Evolutionary conservation across 257 asterid species (phyloP), one percentile per base, ranked within the genome.

Genomic region (Primulina tabacum): DNA sequence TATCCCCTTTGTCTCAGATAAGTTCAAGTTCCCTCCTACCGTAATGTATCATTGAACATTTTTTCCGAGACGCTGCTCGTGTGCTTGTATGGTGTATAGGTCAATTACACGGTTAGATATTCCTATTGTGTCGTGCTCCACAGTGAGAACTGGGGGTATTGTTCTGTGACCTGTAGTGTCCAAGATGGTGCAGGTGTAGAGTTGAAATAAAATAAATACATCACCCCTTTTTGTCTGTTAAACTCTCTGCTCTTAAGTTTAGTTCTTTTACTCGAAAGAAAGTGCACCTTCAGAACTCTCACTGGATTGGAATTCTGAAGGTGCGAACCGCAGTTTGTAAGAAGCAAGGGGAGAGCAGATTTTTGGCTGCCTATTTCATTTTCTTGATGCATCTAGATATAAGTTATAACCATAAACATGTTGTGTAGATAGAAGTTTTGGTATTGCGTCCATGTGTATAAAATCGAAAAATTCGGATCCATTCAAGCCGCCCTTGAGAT

Each of bases 1-100:
- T 17, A 82, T 94, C 56, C 99, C 97, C 6, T 94, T 91, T 76
- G 53, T 91, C 69, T 81, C 96, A 0, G 97, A 81, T 52, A 86
- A 67, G 72, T 94, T 91, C 75, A 80, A 67, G 84, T 78, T 84
- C 37, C 99, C 99, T 34, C 85, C 77, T 47, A 75, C 89, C 62
- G 73, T 76, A 8, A 86, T 94, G 78, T 81, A 94, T 66, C 95
- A 82, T 30, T 93, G 86, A 85, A 29, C 17, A 0, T 67, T 68
- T 14, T 67, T 68, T 14, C 40, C 33, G 32, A 34, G 32, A 40
- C 26, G 33, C 26, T 53, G 61, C 17, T n/a, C 34, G 9, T 71
- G 77, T 21, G 50, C 53, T 43, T 43, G 53, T 43, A 43, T 10
- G n/a, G n/a, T 43, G 62, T 71, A 61, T 35, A 61, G 60, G 59